phyloP scores from a whole-genome alignment of 2,329 filamentous ascomycete species.

The Ophiostoma novo-ulmi region DNA sequence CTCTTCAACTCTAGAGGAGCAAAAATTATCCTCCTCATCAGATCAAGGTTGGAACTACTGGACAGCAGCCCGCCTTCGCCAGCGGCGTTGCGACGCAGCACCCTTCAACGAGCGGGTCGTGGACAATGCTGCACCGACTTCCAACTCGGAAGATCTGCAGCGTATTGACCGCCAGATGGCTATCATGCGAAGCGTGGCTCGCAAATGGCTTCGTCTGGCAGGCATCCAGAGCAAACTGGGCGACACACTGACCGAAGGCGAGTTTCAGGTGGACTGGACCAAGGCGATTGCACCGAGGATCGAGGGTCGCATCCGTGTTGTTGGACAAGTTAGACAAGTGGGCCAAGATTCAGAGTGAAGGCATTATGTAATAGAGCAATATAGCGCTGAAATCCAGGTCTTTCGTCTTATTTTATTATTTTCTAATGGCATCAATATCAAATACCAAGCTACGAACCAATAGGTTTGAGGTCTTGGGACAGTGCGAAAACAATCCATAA shows the following conservation, averaged over 20 bases:
- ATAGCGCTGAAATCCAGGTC: not conserved
- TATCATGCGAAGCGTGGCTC: constrained; percentile 63
- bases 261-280: constrained; percentile 68
- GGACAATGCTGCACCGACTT: constrained; percentile 36
- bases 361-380: not conserved
- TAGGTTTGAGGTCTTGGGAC: not conserved
- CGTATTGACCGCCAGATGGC: constrained; percentile 46
- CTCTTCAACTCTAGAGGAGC: not conserved
- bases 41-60: constrained; percentile 36
- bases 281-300: constrained; percentile 70
- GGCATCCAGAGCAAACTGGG: constrained; percentile 52
- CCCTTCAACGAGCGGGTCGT: constrained; percentile 44
- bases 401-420: not conserved
- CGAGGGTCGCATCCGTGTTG: constrained; percentile 66
- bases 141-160: constrained; percentile 40
- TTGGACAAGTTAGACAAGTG: constrained; percentile 31
- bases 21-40: not conserved
- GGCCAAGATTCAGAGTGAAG: constrained; percentile 7
- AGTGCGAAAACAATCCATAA: not conserved
- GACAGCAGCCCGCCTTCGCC: constrained; percentile 36
- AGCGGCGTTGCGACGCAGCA: constrained; percentile 33
- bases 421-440: not conserved
- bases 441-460: not conserved
- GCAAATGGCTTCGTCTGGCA: constrained; percentile 67
- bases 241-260: constrained; percentile 54